Evolutionary conservation across 495 filamentous ascomycete species (phyloP), one percentile per base, ranked within the genome.

Genomic region (Hypoxylon crocopeplum): DNA sequence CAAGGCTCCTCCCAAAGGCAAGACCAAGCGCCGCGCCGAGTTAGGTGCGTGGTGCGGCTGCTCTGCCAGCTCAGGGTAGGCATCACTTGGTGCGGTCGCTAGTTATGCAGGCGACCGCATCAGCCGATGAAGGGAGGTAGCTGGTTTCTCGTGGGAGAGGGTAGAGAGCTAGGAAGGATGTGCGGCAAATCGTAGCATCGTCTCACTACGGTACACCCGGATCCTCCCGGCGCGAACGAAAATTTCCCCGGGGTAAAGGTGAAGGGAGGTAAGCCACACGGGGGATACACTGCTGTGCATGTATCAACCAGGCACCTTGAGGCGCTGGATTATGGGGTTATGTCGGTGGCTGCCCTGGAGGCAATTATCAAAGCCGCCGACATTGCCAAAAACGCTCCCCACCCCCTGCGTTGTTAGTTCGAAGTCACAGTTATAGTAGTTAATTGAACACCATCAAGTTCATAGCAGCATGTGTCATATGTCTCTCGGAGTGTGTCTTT

Each of bases 1-100:
- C n/a, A n/a, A n/a, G n/a, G n/a, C n/a, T n/a, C 12, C n/a, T 5
- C 3, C 17, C 38, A 25, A 45, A 56, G 59, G 52, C 48, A 54
- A 33, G 27, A 60, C 40, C 44, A 70, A 70, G 50, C 65, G 68
- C 65, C 65, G 64, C 54, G 65, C 45, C 68, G 65, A 63, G 51
- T 50, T 55, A 17, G 60, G 53, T 36, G 39, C 57, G 19, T 25
- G 44, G 44, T 17, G 41, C 37, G 42, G 40, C 44, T 20, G 19
- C 27, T 17, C n/a, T n/a, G n/a, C n/a, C n/a, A n/a, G n/a, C n/a
- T n/a, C n/a, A n/a, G n/a, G n/a, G n/a, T n/a, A n/a, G n/a, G n/a
- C n/a, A n/a, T n/a, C n/a, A n/a, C n/a, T 19, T 25, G 44, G 44
- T 17, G 41, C 37, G 42, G 40, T 48, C 24, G 19, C 27, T 17